phyloP scores from a whole-genome alignment of 805 yeast species.

The Kodamaea hsintzibuensis region DNA sequence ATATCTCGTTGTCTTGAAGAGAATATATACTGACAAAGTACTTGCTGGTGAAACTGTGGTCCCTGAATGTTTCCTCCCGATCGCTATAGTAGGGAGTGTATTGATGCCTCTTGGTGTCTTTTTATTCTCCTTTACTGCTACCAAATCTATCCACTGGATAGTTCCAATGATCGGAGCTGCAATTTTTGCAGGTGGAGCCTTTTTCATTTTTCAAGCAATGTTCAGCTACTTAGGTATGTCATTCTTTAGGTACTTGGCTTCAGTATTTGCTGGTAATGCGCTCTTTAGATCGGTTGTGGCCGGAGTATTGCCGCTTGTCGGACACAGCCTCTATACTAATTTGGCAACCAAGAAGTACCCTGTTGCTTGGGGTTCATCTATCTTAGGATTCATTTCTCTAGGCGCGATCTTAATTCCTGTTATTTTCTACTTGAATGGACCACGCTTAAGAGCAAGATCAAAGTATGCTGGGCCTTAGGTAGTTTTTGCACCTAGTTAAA shows the following conservation, averaged over 20 bases:
- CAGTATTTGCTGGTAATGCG: conserved; percentile 60
- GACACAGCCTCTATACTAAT: conserved; percentile 56
- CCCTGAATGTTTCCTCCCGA: conserved; percentile 22
- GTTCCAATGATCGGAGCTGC: conserved; percentile 23
- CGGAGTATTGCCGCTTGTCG: conserved; percentile 65
- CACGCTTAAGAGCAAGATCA: conserved; percentile 45
- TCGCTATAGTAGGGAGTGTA: conserved; percentile 22
- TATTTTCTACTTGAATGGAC: conserved; percentile 44
- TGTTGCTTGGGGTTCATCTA: conserved; percentile 56
- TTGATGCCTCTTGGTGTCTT: conserved; percentile 24
- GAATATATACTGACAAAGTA: conserved; percentile 15
- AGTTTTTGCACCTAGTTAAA: too few relatives aligned
- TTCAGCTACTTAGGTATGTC: conserved; percentile 51
- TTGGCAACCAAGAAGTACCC: conserved; percentile 50
- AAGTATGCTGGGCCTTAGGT: conserved; percentile 27
- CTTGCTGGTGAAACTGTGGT: conserved; percentile 12
- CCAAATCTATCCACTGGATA: conserved; percentile 21
- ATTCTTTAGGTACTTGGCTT: conserved; percentile 52
- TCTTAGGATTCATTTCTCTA: conserved; percentile 48
- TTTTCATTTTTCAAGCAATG: conserved; percentile 48
- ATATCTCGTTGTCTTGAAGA: conserved; percentile 13
- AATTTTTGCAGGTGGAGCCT: conserved; percentile 22
- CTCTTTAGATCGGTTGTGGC: conserved; percentile 53
- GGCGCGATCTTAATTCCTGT: conserved; percentile 51
- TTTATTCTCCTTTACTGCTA: conserved; percentile 22